Conservation (phyloP, 176 grass and related monocot species). For the Oryza meridionalis region DNA sequence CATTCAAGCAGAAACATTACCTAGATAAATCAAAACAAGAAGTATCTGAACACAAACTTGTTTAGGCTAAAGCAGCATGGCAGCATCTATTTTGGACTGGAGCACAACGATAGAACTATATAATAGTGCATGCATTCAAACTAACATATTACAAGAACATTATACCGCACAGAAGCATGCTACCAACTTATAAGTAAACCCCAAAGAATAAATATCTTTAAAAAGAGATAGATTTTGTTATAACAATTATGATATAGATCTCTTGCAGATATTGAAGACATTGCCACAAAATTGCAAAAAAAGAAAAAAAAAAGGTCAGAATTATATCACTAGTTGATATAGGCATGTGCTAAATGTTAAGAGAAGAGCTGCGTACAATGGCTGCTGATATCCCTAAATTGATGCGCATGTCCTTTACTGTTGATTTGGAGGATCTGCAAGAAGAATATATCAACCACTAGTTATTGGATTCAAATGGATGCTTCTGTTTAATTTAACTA, state of each 20-base stretch:
- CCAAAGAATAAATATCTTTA: neutral
- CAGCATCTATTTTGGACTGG: neutral
- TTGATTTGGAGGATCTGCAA: conserved; percentile 81
- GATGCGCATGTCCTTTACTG: conserved; percentile 77
- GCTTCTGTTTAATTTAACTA: neutral
- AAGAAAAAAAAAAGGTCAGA: conserved; percentile 7
- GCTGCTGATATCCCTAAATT: conserved; percentile 88
- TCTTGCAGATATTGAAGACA: neutral
- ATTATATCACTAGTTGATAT: conserved; percentile 4
- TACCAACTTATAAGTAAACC: neutral
- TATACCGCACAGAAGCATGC: neutral
- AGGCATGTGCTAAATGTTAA: conserved; percentile 10
- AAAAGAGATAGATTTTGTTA: neutral
- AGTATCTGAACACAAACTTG: neutral
- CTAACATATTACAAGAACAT: conserved; percentile 7
- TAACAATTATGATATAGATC: neutral
- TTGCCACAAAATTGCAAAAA: conserved; percentile 16
- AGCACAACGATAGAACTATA: neutral
- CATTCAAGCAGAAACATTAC: neutral
- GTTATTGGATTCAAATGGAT: conserved; percentile 17
- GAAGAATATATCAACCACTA: conserved; percentile 34
- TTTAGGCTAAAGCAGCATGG: neutral
- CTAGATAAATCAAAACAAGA: conserved; percentile 17
- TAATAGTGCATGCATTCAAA: neutral
- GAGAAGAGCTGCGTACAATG: conserved; percentile 65